Evolutionary conservation across 2,329 filamentous ascomycete species (phyloP).

Genomic region (Colletotrichum sp.): DNA sequence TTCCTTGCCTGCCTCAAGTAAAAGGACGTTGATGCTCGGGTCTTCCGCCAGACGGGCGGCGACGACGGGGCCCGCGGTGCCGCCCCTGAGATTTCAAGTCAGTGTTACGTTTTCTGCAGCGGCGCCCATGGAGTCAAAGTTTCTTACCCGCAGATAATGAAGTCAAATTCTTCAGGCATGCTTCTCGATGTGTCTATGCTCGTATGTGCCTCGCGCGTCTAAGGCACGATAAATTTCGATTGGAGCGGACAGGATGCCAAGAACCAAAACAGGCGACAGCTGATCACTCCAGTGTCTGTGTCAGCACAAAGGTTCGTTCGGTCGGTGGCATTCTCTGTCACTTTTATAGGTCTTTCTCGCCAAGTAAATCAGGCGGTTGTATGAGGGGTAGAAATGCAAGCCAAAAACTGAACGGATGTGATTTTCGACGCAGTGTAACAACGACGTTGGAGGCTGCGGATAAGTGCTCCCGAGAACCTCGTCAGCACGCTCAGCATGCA

Average conservation of each 20-base stretch:
- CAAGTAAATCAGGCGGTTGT: fast-evolving
- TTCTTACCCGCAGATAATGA: not conserved
- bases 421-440: not conserved
- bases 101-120: not conserved
- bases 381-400: not conserved
- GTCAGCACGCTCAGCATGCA: no score
- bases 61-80: not conserved
- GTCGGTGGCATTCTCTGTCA: not conserved
- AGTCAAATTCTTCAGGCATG: not conserved
- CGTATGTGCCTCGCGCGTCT: not conserved
- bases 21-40: not conserved
- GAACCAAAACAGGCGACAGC: not conserved
- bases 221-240: not conserved
- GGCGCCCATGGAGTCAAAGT: not conserved
- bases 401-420: fast-evolving
- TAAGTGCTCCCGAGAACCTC: not conserved
- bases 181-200: not conserved
- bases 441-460: not conserved
- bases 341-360: not conserved
- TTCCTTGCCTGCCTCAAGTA: not conserved
- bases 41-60: not conserved
- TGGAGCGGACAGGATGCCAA: not conserved
- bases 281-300: no score
- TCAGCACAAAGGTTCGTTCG: no score
- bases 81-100: not conserved